Percentiles rank a stretch among this genome's conserved stretches.
phyloP scores from a whole-genome alignment of 352 stramenopile species.

The Globisporangium sylvaticum region DNA sequence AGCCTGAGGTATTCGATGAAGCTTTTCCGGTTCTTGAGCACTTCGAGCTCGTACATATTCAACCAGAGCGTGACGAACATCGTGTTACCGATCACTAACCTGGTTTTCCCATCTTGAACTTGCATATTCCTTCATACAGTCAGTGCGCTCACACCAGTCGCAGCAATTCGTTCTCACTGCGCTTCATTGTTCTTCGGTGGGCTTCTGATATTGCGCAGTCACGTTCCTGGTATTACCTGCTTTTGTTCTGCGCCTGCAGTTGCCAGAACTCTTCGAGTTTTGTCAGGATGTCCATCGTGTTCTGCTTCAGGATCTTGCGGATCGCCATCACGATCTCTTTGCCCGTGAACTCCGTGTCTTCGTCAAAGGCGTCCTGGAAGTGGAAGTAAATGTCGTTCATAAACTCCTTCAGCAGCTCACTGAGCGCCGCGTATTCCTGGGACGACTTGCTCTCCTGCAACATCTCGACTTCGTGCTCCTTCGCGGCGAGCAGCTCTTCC shows the following conservation, averaged over 20 bases:
- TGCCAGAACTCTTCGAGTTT: slow-evolving; percentile 77
- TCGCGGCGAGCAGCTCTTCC: slow-evolving; percentile 40
- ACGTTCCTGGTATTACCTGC: not conserved
- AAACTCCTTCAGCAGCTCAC: slow-evolving; percentile 75
- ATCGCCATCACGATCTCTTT: slow-evolving; percentile 83
- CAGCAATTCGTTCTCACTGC: slow-evolving; percentile 7
- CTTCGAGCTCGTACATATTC: slow-evolving; percentile 71
- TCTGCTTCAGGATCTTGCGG: slow-evolving; percentile 82
- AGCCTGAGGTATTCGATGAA: slow-evolving; percentile 40
- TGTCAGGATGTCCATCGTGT: slow-evolving; percentile 71
- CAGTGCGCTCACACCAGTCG: not conserved
- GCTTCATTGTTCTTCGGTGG: not conserved
- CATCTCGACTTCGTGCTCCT: slow-evolving; percentile 46
- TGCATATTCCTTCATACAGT: slow-evolving; percentile 1
- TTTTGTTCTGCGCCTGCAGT: slow-evolving; percentile 29
- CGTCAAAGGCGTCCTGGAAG: slow-evolving; percentile 81
- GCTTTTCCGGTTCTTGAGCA: slow-evolving; percentile 53
- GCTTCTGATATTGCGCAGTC: not conserved
- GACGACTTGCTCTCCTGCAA: slow-evolving; percentile 42
- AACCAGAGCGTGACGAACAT: slow-evolving; percentile 87
- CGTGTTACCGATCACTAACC: slow-evolving; percentile 64
- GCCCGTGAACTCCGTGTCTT: slow-evolving; percentile 78
- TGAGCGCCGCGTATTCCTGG: slow-evolving; percentile 54
- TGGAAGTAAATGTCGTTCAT: slow-evolving; percentile 89
- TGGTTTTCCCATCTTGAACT: not conserved